Evolutionary conservation across 768 basidiomycete species (phyloP).

Genomic region (Polyporus arcularius): DNA sequence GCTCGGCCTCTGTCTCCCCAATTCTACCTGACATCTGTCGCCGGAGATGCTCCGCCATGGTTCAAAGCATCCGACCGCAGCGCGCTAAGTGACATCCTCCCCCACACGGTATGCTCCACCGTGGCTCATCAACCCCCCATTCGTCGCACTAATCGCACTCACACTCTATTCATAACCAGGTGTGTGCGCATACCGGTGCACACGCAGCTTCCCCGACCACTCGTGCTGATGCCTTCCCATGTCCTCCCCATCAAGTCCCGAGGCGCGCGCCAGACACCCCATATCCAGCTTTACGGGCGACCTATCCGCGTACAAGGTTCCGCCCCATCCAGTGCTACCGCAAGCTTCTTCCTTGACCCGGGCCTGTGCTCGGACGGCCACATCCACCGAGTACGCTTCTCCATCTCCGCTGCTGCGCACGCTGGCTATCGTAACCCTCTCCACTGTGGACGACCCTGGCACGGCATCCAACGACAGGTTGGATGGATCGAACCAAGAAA

Average conservation of each 20-base stretch:
- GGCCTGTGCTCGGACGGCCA: too few relatives aligned
- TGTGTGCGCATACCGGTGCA: not conserved
- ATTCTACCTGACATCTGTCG: not conserved
- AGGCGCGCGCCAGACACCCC: not conserved
- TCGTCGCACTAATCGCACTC: not conserved
- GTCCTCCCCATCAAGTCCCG: not conserved
- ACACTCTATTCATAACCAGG: not conserved
- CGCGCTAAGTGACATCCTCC: not conserved
- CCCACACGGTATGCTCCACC: not conserved
- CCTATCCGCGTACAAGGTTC: not conserved
- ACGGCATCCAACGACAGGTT: too few relatives aligned
- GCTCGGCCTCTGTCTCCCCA: not conserved
- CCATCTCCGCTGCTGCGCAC: not conserved
- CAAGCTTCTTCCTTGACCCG: not conserved
- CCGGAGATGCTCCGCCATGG: not conserved
- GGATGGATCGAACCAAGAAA: too few relatives aligned
- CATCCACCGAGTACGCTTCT: not conserved
- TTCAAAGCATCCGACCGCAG: not conserved
- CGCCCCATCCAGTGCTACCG: not conserved
- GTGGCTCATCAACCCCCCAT: not conserved
- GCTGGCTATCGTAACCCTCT: not conserved
- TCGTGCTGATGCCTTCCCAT: not conserved
- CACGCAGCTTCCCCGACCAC: not conserved
- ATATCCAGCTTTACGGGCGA: not conserved
- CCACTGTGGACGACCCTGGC: not conserved